Conservation (phyloP, 495 filamentous ascomycete genomes). For the Aspergillus nanangensis region DNA sequence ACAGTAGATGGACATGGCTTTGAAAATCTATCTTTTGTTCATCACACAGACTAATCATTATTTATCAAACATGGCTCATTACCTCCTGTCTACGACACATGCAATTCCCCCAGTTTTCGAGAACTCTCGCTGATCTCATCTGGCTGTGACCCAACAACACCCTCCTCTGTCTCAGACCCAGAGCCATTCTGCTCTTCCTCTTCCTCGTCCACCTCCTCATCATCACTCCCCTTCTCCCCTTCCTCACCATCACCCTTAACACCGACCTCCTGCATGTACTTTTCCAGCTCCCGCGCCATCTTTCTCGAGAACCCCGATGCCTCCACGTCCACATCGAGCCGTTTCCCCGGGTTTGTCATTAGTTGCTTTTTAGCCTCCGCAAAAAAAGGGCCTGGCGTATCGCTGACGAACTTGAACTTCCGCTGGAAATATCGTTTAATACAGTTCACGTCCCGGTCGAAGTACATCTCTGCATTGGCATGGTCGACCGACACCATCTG, state of each 20-base stretch:
- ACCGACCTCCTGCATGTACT: conserved; percentile 74
- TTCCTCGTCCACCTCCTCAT: conserved; percentile 30
- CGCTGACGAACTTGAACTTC: conserved; percentile 80
- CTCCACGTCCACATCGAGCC: conserved; percentile 83
- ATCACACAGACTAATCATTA: no score
- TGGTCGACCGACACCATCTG: conserved; percentile 98
- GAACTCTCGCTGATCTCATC: conserved; percentile 30
- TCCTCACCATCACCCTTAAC: conserved; percentile 51
- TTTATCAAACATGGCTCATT: neutral
- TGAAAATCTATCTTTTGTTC: no score
- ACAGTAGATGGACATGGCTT: no score
- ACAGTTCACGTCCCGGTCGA: conserved; percentile 90
- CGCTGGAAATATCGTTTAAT: conserved; percentile 89
- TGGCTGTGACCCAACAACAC: conserved; percentile 13
- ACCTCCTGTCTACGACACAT: conserved; percentile 27
- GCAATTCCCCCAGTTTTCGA: conserved; percentile 26
- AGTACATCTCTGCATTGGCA: conserved; percentile 87
- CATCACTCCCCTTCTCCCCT: conserved; percentile 37
- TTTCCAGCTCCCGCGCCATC: conserved; percentile 88
- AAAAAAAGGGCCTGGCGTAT: conserved; percentile 80
- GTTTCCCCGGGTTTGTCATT: conserved; percentile 54
- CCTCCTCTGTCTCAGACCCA: conserved; percentile 7
- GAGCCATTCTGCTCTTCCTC: conserved; percentile 5
- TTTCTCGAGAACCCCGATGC: conserved; percentile 95
- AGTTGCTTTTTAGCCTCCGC: conserved; percentile 74